Conservation (phyloP, 2,329 filamentous ascomycete genomes). For the Calycina herbarum region DNA sequence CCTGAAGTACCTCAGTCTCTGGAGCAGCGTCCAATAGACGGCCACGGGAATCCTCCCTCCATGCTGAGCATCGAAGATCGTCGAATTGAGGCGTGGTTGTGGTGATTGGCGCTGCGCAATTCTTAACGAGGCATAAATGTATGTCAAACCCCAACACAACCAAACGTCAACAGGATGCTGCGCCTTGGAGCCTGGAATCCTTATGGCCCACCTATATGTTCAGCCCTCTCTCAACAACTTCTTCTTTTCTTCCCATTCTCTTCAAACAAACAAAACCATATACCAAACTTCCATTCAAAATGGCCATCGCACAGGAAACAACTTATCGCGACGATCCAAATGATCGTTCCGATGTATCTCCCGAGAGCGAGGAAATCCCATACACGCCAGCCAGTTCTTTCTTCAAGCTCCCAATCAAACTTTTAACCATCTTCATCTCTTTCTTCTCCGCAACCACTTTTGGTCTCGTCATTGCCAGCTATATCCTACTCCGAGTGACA, state of each 20-base stretch:
- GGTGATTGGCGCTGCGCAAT: not conserved
- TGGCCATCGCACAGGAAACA: not conserved
- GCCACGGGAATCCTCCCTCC: not conserved
- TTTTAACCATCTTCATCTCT: constrained; percentile 11
- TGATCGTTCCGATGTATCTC: not conserved
- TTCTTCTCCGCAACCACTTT: constrained; percentile 9
- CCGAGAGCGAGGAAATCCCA: not conserved
- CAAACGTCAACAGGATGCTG: not conserved
- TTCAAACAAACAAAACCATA: not conserved
- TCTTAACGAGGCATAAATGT: not conserved
- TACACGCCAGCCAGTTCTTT: constrained; percentile 10
- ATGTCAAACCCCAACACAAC: not conserved
- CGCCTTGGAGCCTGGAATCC: not conserved
- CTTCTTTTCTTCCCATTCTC: not conserved
- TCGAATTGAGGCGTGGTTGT: too few species aligned
- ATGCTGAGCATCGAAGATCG: not conserved
- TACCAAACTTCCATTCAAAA: not conserved
- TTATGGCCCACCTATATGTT: not conserved
- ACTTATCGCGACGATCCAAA: not conserved
- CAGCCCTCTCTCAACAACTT: not conserved
- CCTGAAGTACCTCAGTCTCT: not conserved
- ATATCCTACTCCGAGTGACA: not conserved
- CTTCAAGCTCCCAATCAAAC: constrained; percentile 15
- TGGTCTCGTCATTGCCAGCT: constrained; percentile 13
- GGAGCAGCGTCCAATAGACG: not conserved